Conservation (phyloP, 192 early-diverging fungal genomes). For the Chytriomyces confervae region DNA sequence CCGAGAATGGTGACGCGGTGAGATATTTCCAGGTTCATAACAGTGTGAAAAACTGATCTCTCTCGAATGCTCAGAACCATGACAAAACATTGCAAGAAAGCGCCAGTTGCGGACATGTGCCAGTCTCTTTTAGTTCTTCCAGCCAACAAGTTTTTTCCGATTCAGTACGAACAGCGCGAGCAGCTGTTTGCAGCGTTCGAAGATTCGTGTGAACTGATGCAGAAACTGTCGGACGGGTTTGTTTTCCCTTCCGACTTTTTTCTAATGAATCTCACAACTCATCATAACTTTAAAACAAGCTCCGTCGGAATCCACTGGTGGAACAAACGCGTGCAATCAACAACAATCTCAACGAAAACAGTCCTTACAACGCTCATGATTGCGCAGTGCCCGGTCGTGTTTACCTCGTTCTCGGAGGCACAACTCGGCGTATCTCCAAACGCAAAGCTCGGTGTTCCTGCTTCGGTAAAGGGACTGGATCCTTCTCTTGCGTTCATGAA, state of each 20-base stretch:
- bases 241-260: not conserved
- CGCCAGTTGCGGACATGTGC: not conserved
- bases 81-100: not conserved
- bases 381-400: not conserved
- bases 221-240: not conserved
- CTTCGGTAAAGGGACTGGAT: not conserved
- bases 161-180: conserved; percentile 4
- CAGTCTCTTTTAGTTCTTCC: conserved; percentile 1
- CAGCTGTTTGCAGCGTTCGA: not conserved
- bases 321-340: conserved; percentile 1
- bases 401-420: not conserved
- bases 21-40: not conserved
- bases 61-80: not conserved
- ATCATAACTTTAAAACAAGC: not conserved
- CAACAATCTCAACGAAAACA: not conserved
- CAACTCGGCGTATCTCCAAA: not conserved
- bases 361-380: not conserved
- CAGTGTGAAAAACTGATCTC: not conserved
- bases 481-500: not conserved
- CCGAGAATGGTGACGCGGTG: conserved; percentile 4
- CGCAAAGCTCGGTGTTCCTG: not conserved
- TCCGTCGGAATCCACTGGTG: conserved; percentile 19
- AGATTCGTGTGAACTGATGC: conserved; percentile 19
- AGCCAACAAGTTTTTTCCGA: conserved; percentile 12
- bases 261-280: not conserved